A percentile compares a stretch with the other conserved stretches of the same genome.
These are phyloP conservation scores for Eleusine indica DNA, from an alignment of 176 grass and related monocot species.

Conservation along the genomic window DNA sequence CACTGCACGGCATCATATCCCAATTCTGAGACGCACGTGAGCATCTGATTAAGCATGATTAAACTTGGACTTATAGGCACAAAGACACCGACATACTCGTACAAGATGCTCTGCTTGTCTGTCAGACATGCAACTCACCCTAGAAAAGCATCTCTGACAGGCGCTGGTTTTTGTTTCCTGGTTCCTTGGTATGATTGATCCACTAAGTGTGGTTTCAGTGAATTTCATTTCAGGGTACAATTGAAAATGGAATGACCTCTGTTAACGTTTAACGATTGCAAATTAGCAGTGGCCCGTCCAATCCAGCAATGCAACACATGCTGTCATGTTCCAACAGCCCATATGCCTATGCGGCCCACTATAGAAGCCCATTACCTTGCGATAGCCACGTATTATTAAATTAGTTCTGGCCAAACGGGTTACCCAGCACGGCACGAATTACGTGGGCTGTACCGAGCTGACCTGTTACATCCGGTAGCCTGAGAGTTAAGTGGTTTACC, in stretches of 20 bases:
- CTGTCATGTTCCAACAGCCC: not conserved
- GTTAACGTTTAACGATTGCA: too few relatives aligned
- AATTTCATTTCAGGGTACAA: too few relatives aligned
- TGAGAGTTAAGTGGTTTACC: too few relatives aligned
- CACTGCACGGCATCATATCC: not conserved
- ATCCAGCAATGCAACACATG: too few relatives aligned
- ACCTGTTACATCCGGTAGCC: too few relatives aligned
- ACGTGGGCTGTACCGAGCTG: too few relatives aligned
- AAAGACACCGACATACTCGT: not conserved
- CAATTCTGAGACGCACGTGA: not conserved
- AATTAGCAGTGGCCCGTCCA: too few relatives aligned
- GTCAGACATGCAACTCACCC: not conserved
- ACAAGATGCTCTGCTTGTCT: conserved; percentile 1
- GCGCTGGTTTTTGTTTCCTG: not conserved
- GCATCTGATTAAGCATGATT: not conserved
- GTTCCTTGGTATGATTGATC: not conserved
- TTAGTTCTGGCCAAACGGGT: too few relatives aligned
- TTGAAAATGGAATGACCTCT: too few relatives aligned
- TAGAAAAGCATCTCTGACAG: conserved; percentile 8
- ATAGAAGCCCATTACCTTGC: not conserved
- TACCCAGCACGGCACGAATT: too few relatives aligned
- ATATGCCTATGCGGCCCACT: not conserved
- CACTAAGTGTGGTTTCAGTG: not conserved
- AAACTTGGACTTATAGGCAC: not conserved
- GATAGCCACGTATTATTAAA: too few relatives aligned